Base-by-base conservation (phyloP, 352 stramenopile species). In the Globisporangium viniferum region DNA sequence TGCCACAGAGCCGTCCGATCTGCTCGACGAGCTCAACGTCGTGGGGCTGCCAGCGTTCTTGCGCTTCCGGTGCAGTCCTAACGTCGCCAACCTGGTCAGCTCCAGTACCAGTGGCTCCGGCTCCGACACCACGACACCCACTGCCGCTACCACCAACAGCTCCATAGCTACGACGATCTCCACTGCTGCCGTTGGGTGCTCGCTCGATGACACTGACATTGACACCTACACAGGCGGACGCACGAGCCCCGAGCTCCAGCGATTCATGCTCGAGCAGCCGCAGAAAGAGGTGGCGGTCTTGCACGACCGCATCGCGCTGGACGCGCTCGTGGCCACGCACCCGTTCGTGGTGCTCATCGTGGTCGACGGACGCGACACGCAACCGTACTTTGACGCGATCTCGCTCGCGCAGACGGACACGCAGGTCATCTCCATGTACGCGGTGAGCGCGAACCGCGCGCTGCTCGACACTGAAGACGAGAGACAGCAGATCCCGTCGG, bases 221-320 rank as follows among this genome's bases (percentile, higher is more conserved):
- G 64, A 76, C 35, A 36, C 66, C 27, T 84, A 84, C 71, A 66
- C 44, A 12, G 75, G 75, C 33, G 73, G 75, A 5, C 63, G 72
- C 12, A 73, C 70, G 4, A 84, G 75, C 69, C 72, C 72, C 39
- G 75, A 82, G 62, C 64, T 84, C 49, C 77, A 79, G 65, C 73
- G 75, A 6, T 82, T 74, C 54, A 70, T 78, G 54, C 63, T 79
- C 14, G 70, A 68, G 12, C 41, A 74, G 55, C 75, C 77, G 5
- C 55, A 71, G 15, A 68, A 71, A 7, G 60, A 79, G n/a, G 49
- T 73, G 4, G 9, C 67, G 5, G 27, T 69, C 20, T 14, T 84
- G 20, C 29, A 31, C 2, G 67, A 73, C 6, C 64, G 29, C 1
- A 5, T 24, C 1, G 41, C 70, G 29, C 60, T 84, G 5, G 24